These are phyloP conservation scores for Skeletonema costatum DNA, from an alignment of 108 stramenopile genomes.

Conservation along the genomic window DNA sequence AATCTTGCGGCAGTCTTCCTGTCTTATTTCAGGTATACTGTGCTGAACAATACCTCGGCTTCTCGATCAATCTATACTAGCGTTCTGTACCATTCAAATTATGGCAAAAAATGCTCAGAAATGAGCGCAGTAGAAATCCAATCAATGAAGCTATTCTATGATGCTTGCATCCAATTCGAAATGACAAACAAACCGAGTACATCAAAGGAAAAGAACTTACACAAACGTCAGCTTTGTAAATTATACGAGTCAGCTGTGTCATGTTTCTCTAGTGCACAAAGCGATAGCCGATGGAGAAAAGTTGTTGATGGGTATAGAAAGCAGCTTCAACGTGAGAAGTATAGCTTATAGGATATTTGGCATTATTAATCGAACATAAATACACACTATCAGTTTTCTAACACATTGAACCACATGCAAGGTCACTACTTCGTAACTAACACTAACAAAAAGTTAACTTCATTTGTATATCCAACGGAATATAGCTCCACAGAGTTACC, in stretches of 20 bases:
- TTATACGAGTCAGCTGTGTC: slow-evolving; percentile 64
- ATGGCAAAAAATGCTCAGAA: slow-evolving; percentile 27
- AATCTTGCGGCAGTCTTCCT: slow-evolving; percentile 11
- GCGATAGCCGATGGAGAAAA: slow-evolving; percentile 9
- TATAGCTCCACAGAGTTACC: not conserved
- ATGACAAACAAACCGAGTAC: not conserved
- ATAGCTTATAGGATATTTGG: not conserved
- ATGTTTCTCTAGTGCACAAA: slow-evolving; percentile 44
- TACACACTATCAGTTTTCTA: not conserved
- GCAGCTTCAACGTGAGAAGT: slow-evolving; percentile 12
- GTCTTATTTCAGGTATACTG: slow-evolving; percentile 14
- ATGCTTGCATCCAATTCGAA: slow-evolving; percentile 56
- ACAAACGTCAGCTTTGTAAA: slow-evolving; percentile 26
- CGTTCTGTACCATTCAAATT: slow-evolving; percentile 58
- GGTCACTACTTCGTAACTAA: no score
- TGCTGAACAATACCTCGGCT: slow-evolving; percentile 4
- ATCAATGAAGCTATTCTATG: slow-evolving; percentile 48
- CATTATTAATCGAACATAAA: not conserved
- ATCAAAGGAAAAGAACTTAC: slow-evolving; percentile 24
- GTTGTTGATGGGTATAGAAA: slow-evolving; percentile 29
- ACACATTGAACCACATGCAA: no score
- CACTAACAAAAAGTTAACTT: no score
- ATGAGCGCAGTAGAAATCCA: slow-evolving; percentile 40
- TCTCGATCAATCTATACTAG: slow-evolving; percentile 62
- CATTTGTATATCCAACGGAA: no score